Conservation (phyloP, 148 eudicot species). For the Rhododendron vialii region DNA sequence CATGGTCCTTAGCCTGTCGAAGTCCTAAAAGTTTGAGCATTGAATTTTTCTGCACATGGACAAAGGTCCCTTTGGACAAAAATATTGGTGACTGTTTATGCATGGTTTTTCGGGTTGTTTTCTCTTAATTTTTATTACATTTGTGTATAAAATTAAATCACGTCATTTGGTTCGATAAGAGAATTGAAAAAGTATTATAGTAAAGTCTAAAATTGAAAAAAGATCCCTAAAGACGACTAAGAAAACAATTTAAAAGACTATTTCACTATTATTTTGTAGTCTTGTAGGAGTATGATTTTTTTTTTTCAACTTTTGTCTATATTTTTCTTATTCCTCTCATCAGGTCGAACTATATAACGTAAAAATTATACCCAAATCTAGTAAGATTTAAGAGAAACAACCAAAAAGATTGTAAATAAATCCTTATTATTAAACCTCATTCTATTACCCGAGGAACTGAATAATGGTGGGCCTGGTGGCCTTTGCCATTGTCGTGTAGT, state of each 20-base stretch:
- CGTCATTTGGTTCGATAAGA: background rate
- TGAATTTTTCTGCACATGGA: background rate
- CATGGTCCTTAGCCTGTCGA: background rate
- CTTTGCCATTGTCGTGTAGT: background rate
- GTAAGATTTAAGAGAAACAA: no score
- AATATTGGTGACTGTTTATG: background rate
- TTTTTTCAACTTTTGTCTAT: no score
- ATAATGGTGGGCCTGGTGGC: background rate
- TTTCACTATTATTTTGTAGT: background rate
- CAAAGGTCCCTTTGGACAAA: background rate
- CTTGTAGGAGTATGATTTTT: no score
- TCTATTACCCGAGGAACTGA: background rate
- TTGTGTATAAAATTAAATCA: background rate
- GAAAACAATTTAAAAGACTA: background rate
- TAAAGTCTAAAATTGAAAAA: background rate
- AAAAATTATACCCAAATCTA: background rate
- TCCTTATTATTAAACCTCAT: no score
- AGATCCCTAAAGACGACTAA: background rate
- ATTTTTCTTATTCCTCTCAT: background rate
- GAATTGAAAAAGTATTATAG: no score
- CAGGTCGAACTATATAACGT: background rate
- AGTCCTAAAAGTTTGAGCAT: background rate
- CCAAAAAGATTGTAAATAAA: no score
- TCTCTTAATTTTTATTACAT: background rate
- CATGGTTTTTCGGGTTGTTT: no score